phyloP scores from a whole-genome alignment of 768 basidiomycete species.

The Russula sp. region DNA sequence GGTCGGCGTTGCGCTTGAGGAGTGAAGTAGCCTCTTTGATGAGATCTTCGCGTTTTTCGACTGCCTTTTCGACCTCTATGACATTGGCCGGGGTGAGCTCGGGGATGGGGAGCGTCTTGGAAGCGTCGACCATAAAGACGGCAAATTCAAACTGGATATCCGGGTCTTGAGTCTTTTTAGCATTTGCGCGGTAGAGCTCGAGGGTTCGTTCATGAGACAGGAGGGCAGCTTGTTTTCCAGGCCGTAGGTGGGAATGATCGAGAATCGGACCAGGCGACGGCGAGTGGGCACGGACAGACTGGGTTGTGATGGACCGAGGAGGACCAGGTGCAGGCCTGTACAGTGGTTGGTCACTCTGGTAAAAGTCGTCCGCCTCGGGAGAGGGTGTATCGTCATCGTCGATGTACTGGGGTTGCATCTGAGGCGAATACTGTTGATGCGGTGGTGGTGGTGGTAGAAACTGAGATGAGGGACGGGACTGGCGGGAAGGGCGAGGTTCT shows the following conservation, averaged over 20 bases:
- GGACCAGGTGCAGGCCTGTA: constrained; percentile 8
- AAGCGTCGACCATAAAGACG: constrained; percentile 97
- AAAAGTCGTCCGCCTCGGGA: constrained; percentile 24
- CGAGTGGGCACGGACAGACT: constrained; percentile 61
- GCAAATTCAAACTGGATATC: constrained; percentile 98
- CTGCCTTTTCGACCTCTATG: constrained; percentile 72
- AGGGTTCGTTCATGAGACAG: constrained; percentile 95
- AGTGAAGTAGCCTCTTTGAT: constrained; percentile 81
- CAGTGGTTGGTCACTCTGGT: constrained; percentile 17
- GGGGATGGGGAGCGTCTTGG: constrained; percentile 82
- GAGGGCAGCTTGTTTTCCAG: constrained; percentile 87
- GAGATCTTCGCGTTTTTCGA: constrained; percentile 82
- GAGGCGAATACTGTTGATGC: constrained; percentile 17
- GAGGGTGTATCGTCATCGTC: constrained; percentile 20
- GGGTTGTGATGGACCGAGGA: constrained; percentile 39
- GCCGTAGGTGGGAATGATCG: constrained; percentile 88
- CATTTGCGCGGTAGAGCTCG: constrained; percentile 95
- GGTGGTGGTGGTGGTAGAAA: not conserved
- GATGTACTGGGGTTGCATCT: constrained; percentile 18
- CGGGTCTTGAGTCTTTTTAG: constrained; percentile 97
- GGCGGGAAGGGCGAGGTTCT: constrained; percentile 13
- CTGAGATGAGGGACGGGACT: constrained; percentile 19
- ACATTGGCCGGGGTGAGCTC: constrained; percentile 63
- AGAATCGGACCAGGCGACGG: constrained; percentile 65
- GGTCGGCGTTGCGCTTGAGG: constrained; percentile 86